Base-by-base conservation (phyloP, 495 filamentous ascomycete genomes). In the Rusavskia elegans region DNA sequence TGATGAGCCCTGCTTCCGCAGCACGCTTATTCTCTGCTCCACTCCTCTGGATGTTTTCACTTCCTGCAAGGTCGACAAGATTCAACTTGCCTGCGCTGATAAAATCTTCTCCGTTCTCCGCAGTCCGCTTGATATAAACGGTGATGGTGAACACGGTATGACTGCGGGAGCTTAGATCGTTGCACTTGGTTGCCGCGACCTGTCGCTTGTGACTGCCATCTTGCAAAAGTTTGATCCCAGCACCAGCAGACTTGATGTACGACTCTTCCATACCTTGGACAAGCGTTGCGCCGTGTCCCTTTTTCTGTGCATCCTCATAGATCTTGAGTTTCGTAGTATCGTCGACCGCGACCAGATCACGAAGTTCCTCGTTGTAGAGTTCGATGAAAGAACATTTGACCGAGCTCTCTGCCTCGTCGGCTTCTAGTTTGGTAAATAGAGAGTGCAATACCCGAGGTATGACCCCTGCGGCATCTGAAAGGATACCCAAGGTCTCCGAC, bases 381-480 rank as follows among this genome's bases (percentile, higher is more conserved):
- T 98, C 92, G 60, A 98, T 96, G 61, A 96, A 98, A 1, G 93
- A 97, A 70, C 90, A 96, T 61, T 96, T 95, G 51, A 98, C 90
- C 11, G 81, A 87, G 63, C 79, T 87, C 59, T 98, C 93, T 0
- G 72, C 77, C n/a, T 84, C 82, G 25, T 85, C 82, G 19, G 65
- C 61, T 42, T 90, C 84, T 1, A 98, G 76, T 63, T 86, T 89
- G 56, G 74, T 71, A 63, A 97, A 98, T 0, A 98, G 70, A 0
- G 85, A 80, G 55, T 95, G 83, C 9, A 98, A 70, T 0, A 84
- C 87, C 21, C 92, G 81, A 2, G 92, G 92, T 53, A 97, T 90
- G 53, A 98, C 96, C 48, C 92, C 92, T 14, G 92, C 92, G 27
- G 82, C 82, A 52, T 96, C 92, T 3, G 89, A 87, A 17, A 95